phyloP scores from a whole-genome alignment of 2,329 filamentous ascomycete genomes.

The Capronia americana region DNA sequence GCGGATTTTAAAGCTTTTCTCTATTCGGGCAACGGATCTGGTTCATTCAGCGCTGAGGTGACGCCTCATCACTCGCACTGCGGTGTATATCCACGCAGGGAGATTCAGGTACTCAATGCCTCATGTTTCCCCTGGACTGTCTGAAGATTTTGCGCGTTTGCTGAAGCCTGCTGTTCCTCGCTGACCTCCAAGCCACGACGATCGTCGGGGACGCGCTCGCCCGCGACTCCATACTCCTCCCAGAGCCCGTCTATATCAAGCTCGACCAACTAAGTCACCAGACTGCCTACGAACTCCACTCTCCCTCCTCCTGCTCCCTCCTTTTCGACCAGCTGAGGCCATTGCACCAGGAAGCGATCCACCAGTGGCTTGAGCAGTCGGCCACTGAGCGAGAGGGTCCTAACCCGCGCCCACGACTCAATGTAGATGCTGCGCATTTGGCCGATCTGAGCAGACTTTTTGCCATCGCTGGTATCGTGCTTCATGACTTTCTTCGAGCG shows the following conservation, averaged over 20 bases:
- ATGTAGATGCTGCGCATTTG: conserved; percentile 81
- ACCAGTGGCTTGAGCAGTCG: conserved; percentile 74
- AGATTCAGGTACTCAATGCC: neutral
- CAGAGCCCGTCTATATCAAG: conserved; percentile 1
- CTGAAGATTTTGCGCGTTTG: neutral
- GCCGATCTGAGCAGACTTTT: conserved; percentile 1
- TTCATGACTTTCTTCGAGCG: conserved; percentile 33
- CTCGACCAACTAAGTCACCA: conserved; percentile 31
- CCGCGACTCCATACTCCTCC: neutral
- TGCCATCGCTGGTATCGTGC: neutral
- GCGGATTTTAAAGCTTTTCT: neutral
- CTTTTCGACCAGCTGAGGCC: conserved; percentile 64
- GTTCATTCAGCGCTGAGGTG: neutral
- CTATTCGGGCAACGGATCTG: neutral
- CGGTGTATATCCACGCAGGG: neutral
- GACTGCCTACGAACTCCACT: conserved; percentile 36
- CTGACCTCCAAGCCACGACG: neutral
- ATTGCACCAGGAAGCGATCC: conserved; percentile 84
- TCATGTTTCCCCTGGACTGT: neutral
- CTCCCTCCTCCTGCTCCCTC: conserved; percentile 13
- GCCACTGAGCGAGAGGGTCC: conserved; percentile 81
- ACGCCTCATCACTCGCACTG: neutral
- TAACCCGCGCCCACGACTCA: conserved; percentile 90
- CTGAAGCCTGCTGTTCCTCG: neutral
- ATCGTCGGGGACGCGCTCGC: neutral